Conservation (phyloP, 2,329 filamentous ascomycete species). For the Curvularia sp. region DNA sequence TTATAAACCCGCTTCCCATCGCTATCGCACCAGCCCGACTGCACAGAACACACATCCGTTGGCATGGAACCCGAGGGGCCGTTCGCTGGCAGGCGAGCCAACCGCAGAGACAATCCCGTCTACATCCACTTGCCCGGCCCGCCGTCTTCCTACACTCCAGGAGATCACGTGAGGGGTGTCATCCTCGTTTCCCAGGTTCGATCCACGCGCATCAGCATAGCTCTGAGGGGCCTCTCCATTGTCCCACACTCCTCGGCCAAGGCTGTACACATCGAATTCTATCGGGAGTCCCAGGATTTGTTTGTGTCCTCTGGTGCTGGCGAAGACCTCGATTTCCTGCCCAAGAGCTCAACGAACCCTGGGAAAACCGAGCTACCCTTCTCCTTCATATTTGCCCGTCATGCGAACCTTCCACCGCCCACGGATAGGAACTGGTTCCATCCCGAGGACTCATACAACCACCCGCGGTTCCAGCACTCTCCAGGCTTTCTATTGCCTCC, state of each 20-base stretch:
- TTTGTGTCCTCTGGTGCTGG: conserved; percentile 28
- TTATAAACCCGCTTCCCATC: not conserved
- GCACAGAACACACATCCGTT: not conserved
- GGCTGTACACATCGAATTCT: conserved; percentile 27
- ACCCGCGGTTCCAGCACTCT: conserved; percentile 37
- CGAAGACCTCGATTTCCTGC: conserved; percentile 34
- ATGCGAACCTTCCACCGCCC: conserved; percentile 25
- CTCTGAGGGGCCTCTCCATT: conserved; percentile 25
- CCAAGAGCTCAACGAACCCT: conserved; percentile 26
- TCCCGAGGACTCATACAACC: conserved; percentile 28
- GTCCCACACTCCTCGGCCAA: conserved; percentile 22
- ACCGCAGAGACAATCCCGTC: conserved; percentile 25
- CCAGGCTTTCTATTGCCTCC: conserved; percentile 32
- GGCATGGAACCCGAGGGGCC: conserved; percentile 20
- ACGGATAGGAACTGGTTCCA: conserved; percentile 24
- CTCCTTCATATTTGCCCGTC: conserved; percentile 35
- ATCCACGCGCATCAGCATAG: conserved; percentile 28
- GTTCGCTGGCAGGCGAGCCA: conserved; percentile 16
- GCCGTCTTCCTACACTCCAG: conserved; percentile 28
- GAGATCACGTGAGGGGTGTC: conserved; percentile 31
- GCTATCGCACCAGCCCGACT: not conserved
- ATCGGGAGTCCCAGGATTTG: conserved; percentile 25
- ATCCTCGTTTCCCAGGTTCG: conserved; percentile 32
- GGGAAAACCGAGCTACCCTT: conserved; percentile 39
- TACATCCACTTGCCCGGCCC: conserved; percentile 26